Percentiles rank a stretch among this genome's conserved stretches.
phyloP scores from a whole-genome alignment of 179 eudicot species.

The Amaranthus tricolor region DNA sequence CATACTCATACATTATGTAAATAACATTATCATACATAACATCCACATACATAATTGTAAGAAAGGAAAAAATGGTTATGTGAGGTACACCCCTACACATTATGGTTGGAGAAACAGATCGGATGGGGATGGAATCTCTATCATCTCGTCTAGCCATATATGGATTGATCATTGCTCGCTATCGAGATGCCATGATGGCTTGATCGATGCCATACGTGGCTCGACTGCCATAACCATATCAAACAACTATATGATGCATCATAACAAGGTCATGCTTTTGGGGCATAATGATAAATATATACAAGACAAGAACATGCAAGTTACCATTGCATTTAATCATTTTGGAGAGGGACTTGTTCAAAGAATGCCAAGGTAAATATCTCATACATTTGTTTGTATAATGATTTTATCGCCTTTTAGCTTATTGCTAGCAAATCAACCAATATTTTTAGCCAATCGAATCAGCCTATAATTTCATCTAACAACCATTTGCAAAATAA shows the following conservation, averaged over 20 bases:
- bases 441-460: too few relatives aligned
- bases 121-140: constrained; percentile 39
- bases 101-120: constrained; percentile 28
- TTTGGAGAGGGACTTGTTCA: constrained; percentile 42
- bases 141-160: constrained; percentile 22
- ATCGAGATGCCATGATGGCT: constrained; percentile 33
- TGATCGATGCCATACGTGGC: constrained; percentile 32
- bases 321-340: constrained; percentile 34
- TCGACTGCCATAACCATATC: constrained; percentile 39
- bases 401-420: too few relatives aligned
- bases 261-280: constrained; percentile 37
- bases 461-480: too few relatives aligned
- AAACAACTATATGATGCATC: constrained; percentile 33
- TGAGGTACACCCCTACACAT: constrained; percentile 32
- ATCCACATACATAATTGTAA: constrained; percentile 38
- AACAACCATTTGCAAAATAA: neutral
- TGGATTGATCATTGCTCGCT: constrained; percentile 40
- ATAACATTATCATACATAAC: constrained; percentile 50
- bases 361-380: constrained; percentile 36
- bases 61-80: constrained; percentile 31
- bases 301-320: constrained; percentile 33
- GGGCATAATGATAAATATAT: constrained; percentile 27
- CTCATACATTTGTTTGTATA: too few relatives aligned
- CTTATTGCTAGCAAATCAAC: too few relatives aligned
- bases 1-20: constrained; percentile 49